Evolutionary conservation across 2,329 filamentous ascomycete genomes (phyloP), one percentile per base, ranked within the genome.

Genomic region (Calonectria pseudoreteaudii): DNA sequence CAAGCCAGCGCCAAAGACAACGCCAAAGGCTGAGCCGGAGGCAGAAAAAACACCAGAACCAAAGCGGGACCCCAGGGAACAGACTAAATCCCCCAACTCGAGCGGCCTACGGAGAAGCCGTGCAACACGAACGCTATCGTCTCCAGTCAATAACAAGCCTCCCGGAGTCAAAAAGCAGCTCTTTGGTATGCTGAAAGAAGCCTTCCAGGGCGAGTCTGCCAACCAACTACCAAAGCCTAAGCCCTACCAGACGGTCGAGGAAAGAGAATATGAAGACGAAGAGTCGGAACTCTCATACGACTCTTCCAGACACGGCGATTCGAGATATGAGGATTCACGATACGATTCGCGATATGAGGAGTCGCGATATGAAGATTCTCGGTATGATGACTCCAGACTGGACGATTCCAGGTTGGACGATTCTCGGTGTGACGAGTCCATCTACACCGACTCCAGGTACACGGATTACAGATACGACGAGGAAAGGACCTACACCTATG

Each of bases 121-220:
- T 53, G 91, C 91, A 28, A 91, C 88, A 36, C 87, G 90, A 76
- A 86, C 81, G 72, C 79, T 85, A 2, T 84, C 89, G 1, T 88
- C 90, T 8, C 87, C 90, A 0, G 68, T 86, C 9, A 92, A 89
- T 20, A 58, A 58, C 56, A 62, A 62, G 36, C 56, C 56, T 79
- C 75, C 86, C 0, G 82, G 79, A 2, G 79, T 80, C 16, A 91
- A 89, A 79, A 86, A 86, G 44, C 89, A 88, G 0, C 86, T 93
- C 68, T 87, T 91, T 28, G 91, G 92, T 50, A 87, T 88, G 58
- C 83, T 93, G 11, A 90, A 89, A 68, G 91, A 91, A 74, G 91
- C 91, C 4, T 93, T 93, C 78, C 88, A 88, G 49, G 91, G 91
- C 36, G 91, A 93, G 80, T 93, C 91, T 2, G 86, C 83, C 4